Evolutionary conservation across 2,329 filamentous ascomycete genomes (phyloP).

Genomic region (Fusarium globosum): DNA sequence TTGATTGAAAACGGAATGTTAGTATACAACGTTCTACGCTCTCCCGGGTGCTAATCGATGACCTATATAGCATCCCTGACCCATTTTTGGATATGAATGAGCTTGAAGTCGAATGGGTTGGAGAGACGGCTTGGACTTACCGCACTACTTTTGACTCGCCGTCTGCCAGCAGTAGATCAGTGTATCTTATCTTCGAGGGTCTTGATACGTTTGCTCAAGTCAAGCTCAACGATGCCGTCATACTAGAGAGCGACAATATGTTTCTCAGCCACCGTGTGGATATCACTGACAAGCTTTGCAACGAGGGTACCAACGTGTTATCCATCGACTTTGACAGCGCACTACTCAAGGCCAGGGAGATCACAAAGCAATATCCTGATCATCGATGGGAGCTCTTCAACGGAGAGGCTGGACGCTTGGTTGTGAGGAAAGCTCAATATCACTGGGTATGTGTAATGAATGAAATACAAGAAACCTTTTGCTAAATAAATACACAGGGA

Average conservation of each 20-base stretch:
- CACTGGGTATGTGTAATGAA: neutral
- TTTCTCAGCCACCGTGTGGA: neutral
- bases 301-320: neutral
- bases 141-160: neutral
- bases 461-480: fast-evolving
- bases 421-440: neutral
- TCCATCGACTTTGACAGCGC: neutral
- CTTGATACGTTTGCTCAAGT: conserved; percentile 5
- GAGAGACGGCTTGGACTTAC: neutral
- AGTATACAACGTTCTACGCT: neutral
- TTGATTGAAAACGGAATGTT: conserved; percentile 22
- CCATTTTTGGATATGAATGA: conserved; percentile 11
- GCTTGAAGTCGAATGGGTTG: neutral
- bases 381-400: conserved; percentile 7
- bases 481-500: neutral
- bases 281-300: neutral
- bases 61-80: neutral
- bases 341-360: neutral
- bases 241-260: conserved; percentile 7
- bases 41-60: neutral
- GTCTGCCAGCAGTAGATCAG: neutral
- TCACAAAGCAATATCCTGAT: neutral
- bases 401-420: neutral
- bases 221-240: neutral
- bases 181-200: neutral